These are phyloP conservation scores for Candida hungchunana DNA, from an alignment of 805 yeast species.

Conservation along the genomic window DNA sequence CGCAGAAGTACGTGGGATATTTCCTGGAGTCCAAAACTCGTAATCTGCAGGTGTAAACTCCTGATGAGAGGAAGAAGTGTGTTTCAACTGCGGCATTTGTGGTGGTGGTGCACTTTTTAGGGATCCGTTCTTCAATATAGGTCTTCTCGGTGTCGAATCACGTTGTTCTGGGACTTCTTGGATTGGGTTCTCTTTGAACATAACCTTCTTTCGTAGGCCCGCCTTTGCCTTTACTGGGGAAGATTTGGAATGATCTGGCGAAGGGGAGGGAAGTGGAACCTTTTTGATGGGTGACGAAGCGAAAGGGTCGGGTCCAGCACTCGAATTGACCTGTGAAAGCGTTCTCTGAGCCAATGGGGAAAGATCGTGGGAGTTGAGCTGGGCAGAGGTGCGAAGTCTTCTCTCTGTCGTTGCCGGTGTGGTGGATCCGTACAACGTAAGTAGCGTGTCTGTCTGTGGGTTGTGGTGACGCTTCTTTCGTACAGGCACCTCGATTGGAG, in stretches of 20 bases:
- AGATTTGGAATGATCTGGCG: constrained; percentile 22
- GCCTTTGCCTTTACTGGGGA: constrained; percentile 17
- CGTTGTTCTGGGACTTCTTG: constrained; percentile 2
- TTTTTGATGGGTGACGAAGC: constrained; percentile 21
- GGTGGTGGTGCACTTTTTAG: constrained; percentile 1
- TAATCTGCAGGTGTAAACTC: constrained; percentile 1
- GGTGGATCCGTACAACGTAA: no score
- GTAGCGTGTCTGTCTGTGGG: no score
- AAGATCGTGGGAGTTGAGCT: no score
- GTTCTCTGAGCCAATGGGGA: no score
- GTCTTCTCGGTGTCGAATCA: constrained; percentile 20
- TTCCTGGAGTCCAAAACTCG: constrained; percentile 26
- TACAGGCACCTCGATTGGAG: no score
- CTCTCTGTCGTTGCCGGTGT: no score
- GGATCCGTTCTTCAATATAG: constrained; percentile 17
- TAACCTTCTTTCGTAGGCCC: constrained; percentile 15
- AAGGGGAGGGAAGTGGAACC: constrained; percentile 22
- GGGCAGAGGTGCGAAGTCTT: no score
- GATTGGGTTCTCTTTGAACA: constrained; percentile 16
- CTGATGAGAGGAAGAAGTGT: constrained; percentile 1
- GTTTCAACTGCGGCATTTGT: not conserved
- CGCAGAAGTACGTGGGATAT: constrained; percentile 17
- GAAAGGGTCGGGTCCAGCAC: no score
- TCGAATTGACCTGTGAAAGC: no score
- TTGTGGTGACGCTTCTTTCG: no score